Evolutionary conservation across 352 stramenopile genomes (phyloP), one percentile per base, ranked within the genome.

Genomic region (Hyaloperonospora arabidopsidis): DNA sequence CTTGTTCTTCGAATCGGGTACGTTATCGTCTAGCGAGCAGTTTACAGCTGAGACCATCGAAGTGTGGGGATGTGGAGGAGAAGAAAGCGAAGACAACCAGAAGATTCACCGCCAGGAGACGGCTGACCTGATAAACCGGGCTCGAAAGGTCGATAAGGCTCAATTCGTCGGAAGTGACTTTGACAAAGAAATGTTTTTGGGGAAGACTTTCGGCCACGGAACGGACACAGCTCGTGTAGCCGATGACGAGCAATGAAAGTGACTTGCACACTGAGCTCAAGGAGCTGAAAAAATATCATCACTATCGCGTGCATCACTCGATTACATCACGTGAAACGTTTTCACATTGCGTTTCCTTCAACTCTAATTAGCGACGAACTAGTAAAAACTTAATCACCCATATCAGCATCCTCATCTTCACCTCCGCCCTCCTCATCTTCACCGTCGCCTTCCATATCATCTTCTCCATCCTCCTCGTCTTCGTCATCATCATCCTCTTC

Each of bases 81-180:
- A 79, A 12, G 72, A 79, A 43, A 79, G 76, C 38, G 48, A 68
- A 0, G 22, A 60, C 22, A 60, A 48, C n/a, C 84, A 92, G 57
- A 70, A 74, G n/a, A 59, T 70, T 6, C 78, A 86, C 50, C 79
- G 84, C 8, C 71, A 87, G n/a, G 81, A 91, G 28, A 86, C 77
- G 1, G 72, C 79, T n/a, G 78, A 90, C 29, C 66, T 94, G 59
- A 88, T 94, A 62, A 82, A 87, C 55, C 73, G 76, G 10, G 81
- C 81, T 22, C 68, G 84, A 43, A 92, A 94, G 50, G 84, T 94
- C 13, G 81, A 94, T 65, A 94, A 94, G 54, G 81, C 81, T 15
- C 76, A 89, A 35, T 94, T 94, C 44, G 48, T 85, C 36, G 81
- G 79, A 23, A 94, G 64, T 50, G 79, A 89, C 36, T 94, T 94